Conservation (phyloP, 1,284 basidiomycete genomes). For the Leccinum pallidistipes region DNA sequence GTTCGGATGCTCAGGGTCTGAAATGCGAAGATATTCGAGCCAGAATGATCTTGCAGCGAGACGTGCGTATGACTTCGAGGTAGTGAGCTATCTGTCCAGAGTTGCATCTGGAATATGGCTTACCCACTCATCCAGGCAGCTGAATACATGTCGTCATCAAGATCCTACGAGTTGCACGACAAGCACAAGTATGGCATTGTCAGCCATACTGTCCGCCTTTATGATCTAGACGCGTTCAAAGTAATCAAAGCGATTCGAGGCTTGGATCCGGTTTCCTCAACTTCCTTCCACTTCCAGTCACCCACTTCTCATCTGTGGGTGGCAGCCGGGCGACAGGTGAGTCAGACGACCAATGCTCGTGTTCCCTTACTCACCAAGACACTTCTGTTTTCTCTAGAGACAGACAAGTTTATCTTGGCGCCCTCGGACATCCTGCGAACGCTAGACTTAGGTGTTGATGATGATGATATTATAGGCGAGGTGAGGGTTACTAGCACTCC, state of each 20-base stretch:
- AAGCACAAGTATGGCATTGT: constrained; percentile 85
- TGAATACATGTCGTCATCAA: constrained; percentile 32
- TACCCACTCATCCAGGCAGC: constrained; percentile 93
- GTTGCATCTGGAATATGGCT: constrained; percentile 25
- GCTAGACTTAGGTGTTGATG: constrained; percentile 48
- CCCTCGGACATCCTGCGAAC: constrained; percentile 46
- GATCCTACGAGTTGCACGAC: background rate
- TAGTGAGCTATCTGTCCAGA: constrained; percentile 3
- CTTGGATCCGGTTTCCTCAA: constrained; percentile 59
- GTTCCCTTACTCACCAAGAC: constrained; percentile 30
- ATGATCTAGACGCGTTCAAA: constrained; percentile 55
- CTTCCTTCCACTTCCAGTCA: constrained; percentile 45
- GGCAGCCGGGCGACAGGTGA: constrained; percentile 57
- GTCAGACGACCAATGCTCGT: constrained; percentile 15
- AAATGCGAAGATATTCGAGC: constrained; percentile 81
- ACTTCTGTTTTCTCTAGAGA: constrained; percentile 43
- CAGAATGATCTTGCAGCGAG: constrained; percentile 71
- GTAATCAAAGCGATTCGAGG: constrained; percentile 65
- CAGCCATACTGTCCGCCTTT: constrained; percentile 84
- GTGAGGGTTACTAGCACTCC: constrained; percentile 38
- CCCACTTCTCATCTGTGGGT: constrained; percentile 55
- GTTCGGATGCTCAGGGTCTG: constrained; percentile 39
- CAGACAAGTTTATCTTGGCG: constrained; percentile 47
- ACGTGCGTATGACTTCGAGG: constrained; percentile 85
- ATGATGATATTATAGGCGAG: constrained; percentile 68